phyloP scores from a whole-genome alignment of 192 early-diverging fungal genomes.

The Linnemannia schmuckeri region DNA sequence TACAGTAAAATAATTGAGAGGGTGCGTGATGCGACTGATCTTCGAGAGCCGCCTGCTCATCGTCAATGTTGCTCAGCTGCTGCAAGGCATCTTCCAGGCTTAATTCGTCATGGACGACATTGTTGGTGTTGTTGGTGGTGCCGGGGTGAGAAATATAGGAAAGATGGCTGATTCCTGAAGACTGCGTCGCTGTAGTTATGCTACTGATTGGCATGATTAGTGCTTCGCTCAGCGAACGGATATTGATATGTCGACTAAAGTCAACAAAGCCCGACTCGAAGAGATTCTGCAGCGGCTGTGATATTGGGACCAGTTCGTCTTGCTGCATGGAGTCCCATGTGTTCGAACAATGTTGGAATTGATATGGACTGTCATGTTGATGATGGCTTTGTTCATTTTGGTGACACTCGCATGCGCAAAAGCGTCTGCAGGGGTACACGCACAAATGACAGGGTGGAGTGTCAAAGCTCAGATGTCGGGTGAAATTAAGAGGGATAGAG shows the following conservation, averaged over 20 bases:
- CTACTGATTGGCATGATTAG: background rate
- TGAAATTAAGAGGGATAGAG: constrained; percentile 13
- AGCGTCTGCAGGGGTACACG: constrained; percentile 23
- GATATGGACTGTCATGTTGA: background rate
- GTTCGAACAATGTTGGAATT: background rate
- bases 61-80: constrained; percentile 8
- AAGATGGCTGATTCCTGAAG: constrained; percentile 11
- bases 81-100: constrained; percentile 11
- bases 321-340: background rate
- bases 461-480: constrained; percentile 31
- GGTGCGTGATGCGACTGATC: background rate
- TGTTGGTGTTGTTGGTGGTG: background rate
- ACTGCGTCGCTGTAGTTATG: background rate
- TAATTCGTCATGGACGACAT: background rate
- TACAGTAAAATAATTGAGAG: background rate
- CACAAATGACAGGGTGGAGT: constrained; percentile 39
- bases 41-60: background rate
- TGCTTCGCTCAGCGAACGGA: constrained; percentile 13
- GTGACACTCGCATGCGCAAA: constrained; percentile 37
- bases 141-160: background rate
- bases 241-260: constrained; percentile 35
- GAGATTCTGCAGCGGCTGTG: constrained; percentile 30
- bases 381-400: constrained; percentile 27
- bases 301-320: background rate
- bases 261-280: constrained; percentile 33